Evolutionary conservation across 768 basidiomycete genomes (phyloP).

Genomic region (Hericium erinaceus): DNA sequence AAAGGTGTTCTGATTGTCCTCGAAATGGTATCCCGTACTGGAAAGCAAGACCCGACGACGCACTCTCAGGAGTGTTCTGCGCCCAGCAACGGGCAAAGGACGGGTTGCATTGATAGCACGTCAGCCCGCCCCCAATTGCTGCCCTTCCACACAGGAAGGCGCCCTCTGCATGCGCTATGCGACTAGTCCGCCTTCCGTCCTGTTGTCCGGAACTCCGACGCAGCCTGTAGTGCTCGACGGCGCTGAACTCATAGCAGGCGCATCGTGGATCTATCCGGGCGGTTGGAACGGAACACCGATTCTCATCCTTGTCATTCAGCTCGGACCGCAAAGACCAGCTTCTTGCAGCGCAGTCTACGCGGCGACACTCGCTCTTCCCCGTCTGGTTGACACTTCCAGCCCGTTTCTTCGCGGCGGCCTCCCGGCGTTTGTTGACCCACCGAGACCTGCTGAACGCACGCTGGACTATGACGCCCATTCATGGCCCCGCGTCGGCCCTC

Average conservation of each 20-base stretch:
- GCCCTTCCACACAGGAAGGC: not conserved
- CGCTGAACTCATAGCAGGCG: no score
- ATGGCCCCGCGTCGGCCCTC: not conserved
- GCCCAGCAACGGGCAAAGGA: no score
- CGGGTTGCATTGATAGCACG: not conserved
- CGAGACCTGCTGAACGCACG: not conserved
- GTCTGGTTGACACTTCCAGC: not conserved
- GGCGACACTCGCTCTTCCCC: not conserved
- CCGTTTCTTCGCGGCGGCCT: not conserved
- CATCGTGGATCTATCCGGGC: no score
- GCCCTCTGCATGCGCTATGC: not conserved
- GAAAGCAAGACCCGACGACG: no score
- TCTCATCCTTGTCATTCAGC: not conserved
- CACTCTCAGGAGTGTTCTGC: no score
- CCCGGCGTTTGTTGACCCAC: not conserved
- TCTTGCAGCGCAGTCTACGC: not conserved
- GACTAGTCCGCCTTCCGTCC: not conserved
- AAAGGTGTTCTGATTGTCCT: not conserved
- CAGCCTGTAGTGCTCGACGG: not conserved
- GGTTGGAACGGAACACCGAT: no score
- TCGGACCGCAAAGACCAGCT: not conserved
- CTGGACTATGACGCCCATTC: not conserved
- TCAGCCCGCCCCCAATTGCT: not conserved
- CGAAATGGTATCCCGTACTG: no score
- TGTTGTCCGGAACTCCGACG: not conserved